Base-by-base conservation (phyloP, 192 early-diverging fungal genomes). In the Chytriomyces hyalinus region DNA sequence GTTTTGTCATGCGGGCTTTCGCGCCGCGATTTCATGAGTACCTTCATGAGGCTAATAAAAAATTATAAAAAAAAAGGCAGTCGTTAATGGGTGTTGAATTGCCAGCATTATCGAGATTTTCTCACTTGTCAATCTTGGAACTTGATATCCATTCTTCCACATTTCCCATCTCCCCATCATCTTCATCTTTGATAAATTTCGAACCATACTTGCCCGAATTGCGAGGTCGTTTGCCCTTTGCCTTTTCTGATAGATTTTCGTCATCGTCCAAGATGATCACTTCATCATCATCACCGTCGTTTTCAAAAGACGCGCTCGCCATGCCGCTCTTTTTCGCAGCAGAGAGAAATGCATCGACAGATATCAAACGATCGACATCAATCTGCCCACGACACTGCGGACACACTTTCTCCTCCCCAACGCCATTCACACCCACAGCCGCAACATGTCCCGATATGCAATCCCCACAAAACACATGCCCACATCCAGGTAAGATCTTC, bases 1-100 rank as follows among this genome's bases (percentile, higher is more conserved):
- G 67, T 65, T 50, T 79, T 79, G 45, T 85, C 83, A 17, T 72
- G 77, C 47, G 90, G 90, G 43, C 84, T 63, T 49, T 80, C 65
- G 44, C 74, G 43, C 65, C 84, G 79, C n/a, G 84, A 61, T 44
- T 80, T 74, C 8, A 82, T 74, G 47, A 93, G 49, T 0, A 82
- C 80, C 4, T 85, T 84, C 51, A 92, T 69, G 70, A 80, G 77
- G 63, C 70, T 72, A 22, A 20, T 49, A 24, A 62, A 10, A 48
- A 72, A 75, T 65, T 67, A 1, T 67, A 1, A 46, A 67, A 60
- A 68, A 60, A 13, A 45, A 72, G 4, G 67, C n/a, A 49, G 24
- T 26, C 13, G 6, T 17, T n/a, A 73, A 43, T n/a, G 43, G 15
- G 3, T 68, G n/a, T 64, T 61, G 61, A 1, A 3, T 1, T n/a